A percentile compares a stretch with the other conserved stretches of the same genome.
Conservation (phyloP, 148 eudicot species). For the Nyssa sinensis region DNA sequence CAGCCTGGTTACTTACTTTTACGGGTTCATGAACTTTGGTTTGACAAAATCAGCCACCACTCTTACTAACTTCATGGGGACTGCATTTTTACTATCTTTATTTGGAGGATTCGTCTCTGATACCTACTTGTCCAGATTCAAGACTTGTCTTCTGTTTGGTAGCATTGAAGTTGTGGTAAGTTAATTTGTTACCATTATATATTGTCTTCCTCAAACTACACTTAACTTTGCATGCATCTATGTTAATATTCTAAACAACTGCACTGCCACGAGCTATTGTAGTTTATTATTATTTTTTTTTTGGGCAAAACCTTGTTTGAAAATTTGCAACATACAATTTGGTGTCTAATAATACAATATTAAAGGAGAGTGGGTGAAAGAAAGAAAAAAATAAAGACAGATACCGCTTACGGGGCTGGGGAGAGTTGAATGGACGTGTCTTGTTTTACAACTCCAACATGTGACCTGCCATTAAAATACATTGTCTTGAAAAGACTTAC, state of each 20-base stretch:
- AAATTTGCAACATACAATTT: too few relatives aligned
- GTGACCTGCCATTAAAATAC: too few relatives aligned
- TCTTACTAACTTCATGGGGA: slow-evolving; percentile 50
- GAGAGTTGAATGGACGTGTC: too few relatives aligned
- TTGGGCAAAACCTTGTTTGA: too few relatives aligned
- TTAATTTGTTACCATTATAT: neutral
- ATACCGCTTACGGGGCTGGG: too few relatives aligned
- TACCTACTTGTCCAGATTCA: slow-evolving; percentile 54
- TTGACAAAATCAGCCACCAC: slow-evolving; percentile 56
- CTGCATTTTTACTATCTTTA: slow-evolving; percentile 37
- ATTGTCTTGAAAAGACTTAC: too few relatives aligned
- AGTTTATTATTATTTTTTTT: too few relatives aligned
- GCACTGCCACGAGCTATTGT: too few relatives aligned
- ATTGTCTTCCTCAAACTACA: too few relatives aligned
- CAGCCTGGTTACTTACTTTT: slow-evolving; percentile 42
- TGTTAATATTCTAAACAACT: neutral
- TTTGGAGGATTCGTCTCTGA: slow-evolving; percentile 52
- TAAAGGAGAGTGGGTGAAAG: neutral
- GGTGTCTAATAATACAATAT: neutral
- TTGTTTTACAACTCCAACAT: too few relatives aligned
- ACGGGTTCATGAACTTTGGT: slow-evolving; percentile 56
- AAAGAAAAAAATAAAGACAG: too few relatives aligned
- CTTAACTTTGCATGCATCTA: neutral
- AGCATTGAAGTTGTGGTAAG: slow-evolving; percentile 42
- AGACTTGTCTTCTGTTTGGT: slow-evolving; percentile 44